Conservation (phyloP, 768 basidiomycete genomes). For the Coprinellus micaceus region DNA sequence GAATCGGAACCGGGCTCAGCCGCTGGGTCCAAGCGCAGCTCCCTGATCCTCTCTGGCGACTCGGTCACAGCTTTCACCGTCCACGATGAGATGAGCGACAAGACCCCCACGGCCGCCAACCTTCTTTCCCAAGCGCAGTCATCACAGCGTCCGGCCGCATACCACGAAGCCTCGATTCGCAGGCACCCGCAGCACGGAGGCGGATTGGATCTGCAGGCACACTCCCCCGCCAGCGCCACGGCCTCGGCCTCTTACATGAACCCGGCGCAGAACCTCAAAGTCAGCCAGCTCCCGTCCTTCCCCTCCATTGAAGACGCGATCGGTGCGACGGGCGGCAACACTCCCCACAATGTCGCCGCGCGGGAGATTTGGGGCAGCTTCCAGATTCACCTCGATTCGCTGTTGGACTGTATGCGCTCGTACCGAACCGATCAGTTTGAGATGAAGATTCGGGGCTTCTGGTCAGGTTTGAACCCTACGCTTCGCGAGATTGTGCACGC, state of each 20-base stretch:
- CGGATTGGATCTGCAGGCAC: conserved; percentile 50
- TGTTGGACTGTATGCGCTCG: conserved; percentile 71
- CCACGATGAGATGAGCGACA: conserved; percentile 69
- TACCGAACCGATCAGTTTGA: conserved; percentile 90
- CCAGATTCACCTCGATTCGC: conserved; percentile 82
- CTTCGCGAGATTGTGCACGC: conserved; percentile 89
- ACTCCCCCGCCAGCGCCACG: conserved; percentile 50
- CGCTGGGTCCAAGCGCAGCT: conserved; percentile 67
- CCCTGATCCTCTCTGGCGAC: conserved; percentile 62
- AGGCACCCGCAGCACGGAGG: conserved; percentile 63
- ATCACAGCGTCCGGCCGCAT: conserved; percentile 55
- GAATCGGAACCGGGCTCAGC: conserved; percentile 75
- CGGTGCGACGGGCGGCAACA: conserved; percentile 59
- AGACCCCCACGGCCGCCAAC: conserved; percentile 80
- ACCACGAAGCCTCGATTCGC: conserved; percentile 73
- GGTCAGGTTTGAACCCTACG: conserved; percentile 67
- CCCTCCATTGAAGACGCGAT: conserved; percentile 85
- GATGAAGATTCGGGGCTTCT: conserved; percentile 81
- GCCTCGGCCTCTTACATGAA: conserved; percentile 43
- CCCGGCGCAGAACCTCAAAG: conserved; percentile 54
- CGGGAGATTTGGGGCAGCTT: conserved; percentile 92
- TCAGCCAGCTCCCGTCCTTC: conserved; percentile 76
- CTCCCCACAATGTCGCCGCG: conserved; percentile 73
- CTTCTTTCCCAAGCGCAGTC: conserved; percentile 76
- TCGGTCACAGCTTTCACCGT: conserved; percentile 52